Base-by-base conservation (phyloP, 1,139 yeast species). In the Casaregolazyma suthepensis region DNA sequence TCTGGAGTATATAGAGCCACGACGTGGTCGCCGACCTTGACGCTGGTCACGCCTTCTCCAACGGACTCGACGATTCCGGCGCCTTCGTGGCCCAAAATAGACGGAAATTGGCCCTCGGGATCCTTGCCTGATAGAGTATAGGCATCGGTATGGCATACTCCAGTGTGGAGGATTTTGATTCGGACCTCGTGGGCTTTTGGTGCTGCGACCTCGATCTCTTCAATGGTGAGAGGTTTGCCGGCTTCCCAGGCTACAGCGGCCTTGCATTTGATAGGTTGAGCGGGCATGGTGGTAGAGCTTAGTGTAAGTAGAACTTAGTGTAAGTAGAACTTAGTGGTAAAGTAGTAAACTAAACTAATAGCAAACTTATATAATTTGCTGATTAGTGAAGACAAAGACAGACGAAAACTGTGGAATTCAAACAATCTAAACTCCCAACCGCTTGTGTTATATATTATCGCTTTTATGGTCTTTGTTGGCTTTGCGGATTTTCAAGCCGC, bases 171-270 rank as follows among this genome's bases (percentile, higher is more conserved):
- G 57, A 93, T 75, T 74, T 89, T 87, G 72, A 93, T 87, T 71
- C 99, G 86, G 52, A 93, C 98, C 75, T 93, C 99, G 69, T 93
- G 96, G 49, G 97, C 96, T 70, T 81, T 85, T 62, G 99, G 99
- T 38, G 99, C 89, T 31, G 80, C 85, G 46, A 94, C 99, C 68
- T 86, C 91, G 61, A 93, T 78, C 56, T 87, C 89, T 73, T 94
- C 99, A 58, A 93, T 79, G 48, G 82, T 66, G 64, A 93, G 78
- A 56, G 96, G 96, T 71, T 89, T 66, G 48, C 74, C 76, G 37
- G 98, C 95, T 71, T 86, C 96, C 94, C 98, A 93, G 59, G 98
- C 97, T 64, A 93, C 88, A 51, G 99, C 99, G 54, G 99, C 99
- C 71, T 83, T 79, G 77, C 98, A 93, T 52, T 83, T 81, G 69